phyloP scores from a whole-genome alignment of 148 eudicot genomes.

The Suaeda aralocaspica region DNA sequence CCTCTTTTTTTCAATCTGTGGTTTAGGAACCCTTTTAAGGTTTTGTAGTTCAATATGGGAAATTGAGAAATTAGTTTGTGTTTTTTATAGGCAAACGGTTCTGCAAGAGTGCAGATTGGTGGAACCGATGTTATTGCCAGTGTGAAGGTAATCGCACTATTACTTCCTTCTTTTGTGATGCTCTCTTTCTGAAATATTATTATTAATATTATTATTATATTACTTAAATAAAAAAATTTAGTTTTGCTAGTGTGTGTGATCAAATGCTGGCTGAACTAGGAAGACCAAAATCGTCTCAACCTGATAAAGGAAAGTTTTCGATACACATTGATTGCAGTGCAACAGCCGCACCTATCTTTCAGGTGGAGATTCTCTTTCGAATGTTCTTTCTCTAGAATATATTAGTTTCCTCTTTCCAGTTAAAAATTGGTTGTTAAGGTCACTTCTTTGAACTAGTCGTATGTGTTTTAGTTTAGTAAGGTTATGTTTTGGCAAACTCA shows the following conservation, averaged over 20 bases:
- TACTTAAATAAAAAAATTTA: too few species aligned
- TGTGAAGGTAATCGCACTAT: conserved; percentile 54
- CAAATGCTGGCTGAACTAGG: conserved; percentile 77
- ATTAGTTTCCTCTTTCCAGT: too few species aligned
- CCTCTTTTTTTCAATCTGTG: background rate
- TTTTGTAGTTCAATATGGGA: too few species aligned
- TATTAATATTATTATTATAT: too few species aligned
- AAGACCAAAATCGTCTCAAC: conserved; percentile 61
- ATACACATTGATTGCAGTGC: conserved; percentile 87
- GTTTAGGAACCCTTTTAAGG: background rate
- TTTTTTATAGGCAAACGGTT: conserved; percentile 73
- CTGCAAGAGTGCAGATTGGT: conserved; percentile 81
- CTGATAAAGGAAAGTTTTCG: conserved; percentile 78
- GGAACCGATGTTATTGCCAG: conserved; percentile 88
- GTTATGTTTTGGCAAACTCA: too few species aligned
- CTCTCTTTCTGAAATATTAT: background rate
- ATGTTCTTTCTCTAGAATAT: too few species aligned
- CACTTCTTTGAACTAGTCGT: background rate
- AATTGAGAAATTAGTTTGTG: background rate
- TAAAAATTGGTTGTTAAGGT: background rate
- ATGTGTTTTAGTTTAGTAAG: too few species aligned
- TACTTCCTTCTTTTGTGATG: background rate
- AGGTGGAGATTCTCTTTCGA: conserved; percentile 39
- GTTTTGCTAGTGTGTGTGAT: conserved; percentile 2
- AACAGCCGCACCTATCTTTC: conserved; percentile 74